phyloP scores from a whole-genome alignment of 495 filamentous ascomycete species.

The Haplographium delicatum region DNA sequence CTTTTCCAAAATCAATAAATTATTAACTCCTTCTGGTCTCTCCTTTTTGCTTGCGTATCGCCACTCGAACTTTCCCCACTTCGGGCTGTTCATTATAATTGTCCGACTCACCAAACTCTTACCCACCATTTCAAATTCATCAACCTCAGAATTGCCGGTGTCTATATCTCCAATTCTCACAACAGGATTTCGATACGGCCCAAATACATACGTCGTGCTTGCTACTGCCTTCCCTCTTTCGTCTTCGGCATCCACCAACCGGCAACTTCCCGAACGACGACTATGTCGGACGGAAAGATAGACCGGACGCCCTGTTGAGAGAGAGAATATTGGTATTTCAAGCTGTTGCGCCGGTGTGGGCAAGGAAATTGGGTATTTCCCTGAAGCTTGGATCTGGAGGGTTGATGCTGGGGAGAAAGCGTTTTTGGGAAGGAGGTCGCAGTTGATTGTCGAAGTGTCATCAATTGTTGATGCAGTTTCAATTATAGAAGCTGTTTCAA shows the following conservation, averaged over 20 bases:
- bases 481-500: too few relatives aligned
- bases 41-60: conserved; percentile 36
- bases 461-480: not conserved
- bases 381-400: conserved; percentile 41
- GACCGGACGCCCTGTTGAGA: conserved; percentile 24
- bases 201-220: conserved; percentile 46
- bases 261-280: conserved; percentile 38
- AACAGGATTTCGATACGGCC: conserved; percentile 35
- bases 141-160: conserved; percentile 5
- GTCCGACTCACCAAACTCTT: conserved; percentile 36
- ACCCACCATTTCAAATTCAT: conserved; percentile 30
- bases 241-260: conserved; percentile 27
- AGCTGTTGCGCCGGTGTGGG: conserved; percentile 37
- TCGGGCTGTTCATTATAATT: conserved; percentile 31
- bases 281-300: conserved; percentile 41
- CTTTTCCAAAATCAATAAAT: conserved; percentile 35
- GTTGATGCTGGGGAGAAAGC: conserved; percentile 32
- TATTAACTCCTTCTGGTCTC: conserved; percentile 26
- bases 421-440: conserved; percentile 1
- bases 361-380: conserved; percentile 37
- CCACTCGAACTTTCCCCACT: conserved; percentile 43
- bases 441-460: not conserved
- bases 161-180: conserved; percentile 15
- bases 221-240: conserved; percentile 23
- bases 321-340: conserved; percentile 39